A percentile compares a stretch with the other conserved stretches of the same genome.
Conservation (phyloP, 805 yeast genomes). For the Millerago galiae region DNA sequence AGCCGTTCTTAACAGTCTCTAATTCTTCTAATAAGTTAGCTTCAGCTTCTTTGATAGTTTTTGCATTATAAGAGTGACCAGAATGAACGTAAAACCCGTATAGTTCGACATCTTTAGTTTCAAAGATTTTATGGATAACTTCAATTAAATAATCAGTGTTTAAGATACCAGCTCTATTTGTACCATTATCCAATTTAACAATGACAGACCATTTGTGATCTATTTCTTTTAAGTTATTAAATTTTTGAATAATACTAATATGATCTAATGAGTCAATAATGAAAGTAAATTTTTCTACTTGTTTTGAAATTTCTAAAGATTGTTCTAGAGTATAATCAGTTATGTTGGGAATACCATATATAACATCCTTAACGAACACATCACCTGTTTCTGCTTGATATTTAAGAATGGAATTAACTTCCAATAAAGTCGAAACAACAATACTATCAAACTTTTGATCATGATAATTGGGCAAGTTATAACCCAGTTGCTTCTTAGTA, state of each 20-base stretch:
- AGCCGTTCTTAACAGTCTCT: slow-evolving; percentile 48
- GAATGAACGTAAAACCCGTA: slow-evolving; percentile 77
- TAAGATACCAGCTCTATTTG: slow-evolving; percentile 58
- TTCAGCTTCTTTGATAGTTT: slow-evolving; percentile 40
- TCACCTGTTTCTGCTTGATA: slow-evolving; percentile 24
- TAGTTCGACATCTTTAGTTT: slow-evolving; percentile 33
- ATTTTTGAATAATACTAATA: slow-evolving; percentile 39
- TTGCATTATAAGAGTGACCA: slow-evolving; percentile 62
- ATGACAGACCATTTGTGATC: slow-evolving; percentile 53
- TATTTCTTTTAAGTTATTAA: slow-evolving; percentile 21
- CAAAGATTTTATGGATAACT: slow-evolving; percentile 28
- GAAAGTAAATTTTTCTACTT: slow-evolving; percentile 41
- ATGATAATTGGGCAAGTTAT: slow-evolving; percentile 26
- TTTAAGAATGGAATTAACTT: slow-evolving; percentile 47
- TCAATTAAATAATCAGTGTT: slow-evolving; percentile 29
- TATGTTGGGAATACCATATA: slow-evolving; percentile 55
- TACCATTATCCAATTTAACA: slow-evolving; percentile 66
- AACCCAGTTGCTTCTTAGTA: slow-evolving; percentile 45
- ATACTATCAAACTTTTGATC: slow-evolving; percentile 39
- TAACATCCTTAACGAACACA: slow-evolving; percentile 36
- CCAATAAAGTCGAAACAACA: slow-evolving; percentile 64
- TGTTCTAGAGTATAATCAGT: slow-evolving; percentile 41
- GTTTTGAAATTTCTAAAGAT: slow-evolving; percentile 35
- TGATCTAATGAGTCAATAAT: slow-evolving; percentile 61
- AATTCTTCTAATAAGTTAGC: slow-evolving; percentile 49